Evolutionary conservation across 225 moss, liverwort and hornwort genomes (phyloP).

Genomic region (Marchantia polymorpha): DNA sequence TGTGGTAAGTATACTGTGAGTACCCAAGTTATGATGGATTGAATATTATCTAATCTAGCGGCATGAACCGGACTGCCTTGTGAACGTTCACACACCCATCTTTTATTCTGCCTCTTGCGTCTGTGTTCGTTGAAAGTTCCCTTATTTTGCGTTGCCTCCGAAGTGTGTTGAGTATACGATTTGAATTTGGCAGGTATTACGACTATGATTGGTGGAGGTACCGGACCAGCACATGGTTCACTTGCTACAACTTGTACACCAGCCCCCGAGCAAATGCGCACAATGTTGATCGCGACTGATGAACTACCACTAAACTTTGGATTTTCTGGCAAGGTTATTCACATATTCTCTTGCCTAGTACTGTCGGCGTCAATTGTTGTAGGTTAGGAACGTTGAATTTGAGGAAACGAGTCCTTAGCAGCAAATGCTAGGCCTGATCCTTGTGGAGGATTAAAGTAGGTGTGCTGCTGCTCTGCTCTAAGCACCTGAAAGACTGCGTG

Average conservation of each 20-base stretch:
- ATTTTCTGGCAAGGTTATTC: slow-evolving; percentile 83
- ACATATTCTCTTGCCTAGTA: background rate
- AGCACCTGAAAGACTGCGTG: background rate
- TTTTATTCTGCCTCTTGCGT: background rate
- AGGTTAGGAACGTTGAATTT: background rate
- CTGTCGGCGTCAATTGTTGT: too few species aligned
- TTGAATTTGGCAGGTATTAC: slow-evolving; percentile 58
- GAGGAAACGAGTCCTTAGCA: background rate
- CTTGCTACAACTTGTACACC: slow-evolving; percentile 96
- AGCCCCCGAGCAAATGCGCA: slow-evolving; percentile 81
- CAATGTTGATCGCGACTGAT: slow-evolving; percentile 85
- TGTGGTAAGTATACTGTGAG: too few species aligned
- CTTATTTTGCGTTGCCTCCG: background rate
- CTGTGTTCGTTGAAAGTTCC: background rate
- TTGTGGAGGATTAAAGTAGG: background rate
- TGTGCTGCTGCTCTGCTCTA: background rate
- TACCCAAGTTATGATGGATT: too few species aligned
- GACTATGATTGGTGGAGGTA: slow-evolving; percentile 86
- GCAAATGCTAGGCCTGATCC: background rate
- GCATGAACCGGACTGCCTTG: background rate
- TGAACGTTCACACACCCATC: background rate
- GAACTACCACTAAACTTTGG: slow-evolving; percentile 83
- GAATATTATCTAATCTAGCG: too few species aligned
- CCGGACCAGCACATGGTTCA: slow-evolving; percentile 91
- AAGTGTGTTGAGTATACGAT: background rate